phyloP scores from a whole-genome alignment of 2,329 filamentous ascomycete species.

The Pestalotiopsis fici region DNA sequence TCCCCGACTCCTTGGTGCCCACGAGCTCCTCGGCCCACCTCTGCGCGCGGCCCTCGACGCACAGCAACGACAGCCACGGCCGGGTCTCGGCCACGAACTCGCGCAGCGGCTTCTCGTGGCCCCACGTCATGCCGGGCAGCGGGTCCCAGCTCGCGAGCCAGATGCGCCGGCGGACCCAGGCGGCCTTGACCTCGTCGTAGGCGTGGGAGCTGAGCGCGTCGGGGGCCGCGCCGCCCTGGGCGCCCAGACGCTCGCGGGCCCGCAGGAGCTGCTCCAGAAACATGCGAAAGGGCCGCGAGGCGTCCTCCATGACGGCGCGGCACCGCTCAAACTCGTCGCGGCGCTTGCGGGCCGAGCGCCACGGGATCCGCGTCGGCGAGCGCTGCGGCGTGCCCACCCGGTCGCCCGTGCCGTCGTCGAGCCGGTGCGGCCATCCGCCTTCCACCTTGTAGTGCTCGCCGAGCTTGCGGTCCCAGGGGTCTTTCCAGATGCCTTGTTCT shows the following conservation, averaged over 20 bases:
- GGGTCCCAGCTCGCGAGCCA: slow-evolving; percentile 2
- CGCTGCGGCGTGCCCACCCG: not conserved
- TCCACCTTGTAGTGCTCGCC: not conserved
- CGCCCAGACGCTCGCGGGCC: not conserved
- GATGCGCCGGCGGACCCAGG: not conserved
- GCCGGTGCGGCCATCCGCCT: not conserved
- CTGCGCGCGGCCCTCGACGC: not conserved
- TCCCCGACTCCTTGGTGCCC: not conserved
- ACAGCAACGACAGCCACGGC: not conserved
- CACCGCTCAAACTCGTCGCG: not conserved
- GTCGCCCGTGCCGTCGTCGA: not conserved
- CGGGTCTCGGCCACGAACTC: not conserved
- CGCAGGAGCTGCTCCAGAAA: not conserved
- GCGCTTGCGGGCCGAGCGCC: not conserved
- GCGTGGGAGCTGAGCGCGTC: not conserved
- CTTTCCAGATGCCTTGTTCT: not conserved
- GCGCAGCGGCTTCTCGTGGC: slow-evolving; percentile 1
- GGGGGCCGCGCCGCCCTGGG: not conserved
- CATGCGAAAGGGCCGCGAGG: not conserved
- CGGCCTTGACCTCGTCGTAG: not conserved
- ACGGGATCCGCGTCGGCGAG: not conserved
- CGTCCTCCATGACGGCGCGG: not conserved
- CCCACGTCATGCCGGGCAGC: not conserved
- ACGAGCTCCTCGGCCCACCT: not conserved
- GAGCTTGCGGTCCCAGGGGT: not conserved